A percentile compares a stretch with the other conserved stretches of the same genome.
Evolutionary conservation across 306 rosid genomes (phyloP).

Genomic region (Fragaria iinumae): DNA sequence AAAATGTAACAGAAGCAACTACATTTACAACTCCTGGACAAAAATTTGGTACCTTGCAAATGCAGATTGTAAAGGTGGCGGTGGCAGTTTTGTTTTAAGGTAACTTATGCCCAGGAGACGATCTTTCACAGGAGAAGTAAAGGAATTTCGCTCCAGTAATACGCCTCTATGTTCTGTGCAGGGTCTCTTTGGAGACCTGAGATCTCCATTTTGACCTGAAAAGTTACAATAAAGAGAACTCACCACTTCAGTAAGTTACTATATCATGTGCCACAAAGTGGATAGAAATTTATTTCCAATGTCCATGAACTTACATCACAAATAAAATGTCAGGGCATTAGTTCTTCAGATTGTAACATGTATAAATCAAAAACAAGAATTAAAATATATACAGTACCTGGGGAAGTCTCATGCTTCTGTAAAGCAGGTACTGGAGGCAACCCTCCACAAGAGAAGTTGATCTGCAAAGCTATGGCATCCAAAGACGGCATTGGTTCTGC

Average conservation of each 20-base stretch:
- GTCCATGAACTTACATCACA: slow-evolving; percentile 5
- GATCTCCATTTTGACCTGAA: slow-evolving; percentile 89
- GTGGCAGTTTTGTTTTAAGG: slow-evolving; percentile 76
- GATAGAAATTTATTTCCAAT: background rate
- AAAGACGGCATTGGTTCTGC: slow-evolving; percentile 99
- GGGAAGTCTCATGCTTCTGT: slow-evolving; percentile 68
- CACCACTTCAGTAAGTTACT: slow-evolving; percentile 10
- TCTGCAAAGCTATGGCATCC: slow-evolving; percentile 80
- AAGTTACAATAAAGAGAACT: slow-evolving; percentile 19
- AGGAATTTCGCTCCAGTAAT: slow-evolving; percentile 69
- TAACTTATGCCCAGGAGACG: slow-evolving; percentile 61
- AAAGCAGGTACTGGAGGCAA: slow-evolving; percentile 61
- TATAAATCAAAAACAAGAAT: background rate
- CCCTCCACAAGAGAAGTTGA: slow-evolving; percentile 79
- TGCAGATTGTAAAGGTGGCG: slow-evolving; percentile 92
- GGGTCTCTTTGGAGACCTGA: slow-evolving; percentile 76
- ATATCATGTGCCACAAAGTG: background rate
- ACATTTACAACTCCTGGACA: slow-evolving; percentile 16
- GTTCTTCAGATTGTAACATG: background rate
- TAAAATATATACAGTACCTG: slow-evolving; percentile 39
- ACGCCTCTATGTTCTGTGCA: slow-evolving; percentile 67
- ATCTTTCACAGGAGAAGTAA: slow-evolving; percentile 90
- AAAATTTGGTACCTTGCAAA: slow-evolving; percentile 74
- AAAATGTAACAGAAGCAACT: slow-evolving; percentile 6
- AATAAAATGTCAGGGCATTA: background rate